Percentiles rank a stretch among this genome's conserved stretches.
Evolutionary conservation across 306 rosid genomes (phyloP).

Genomic region (Lathyrus aphaca): DNA sequence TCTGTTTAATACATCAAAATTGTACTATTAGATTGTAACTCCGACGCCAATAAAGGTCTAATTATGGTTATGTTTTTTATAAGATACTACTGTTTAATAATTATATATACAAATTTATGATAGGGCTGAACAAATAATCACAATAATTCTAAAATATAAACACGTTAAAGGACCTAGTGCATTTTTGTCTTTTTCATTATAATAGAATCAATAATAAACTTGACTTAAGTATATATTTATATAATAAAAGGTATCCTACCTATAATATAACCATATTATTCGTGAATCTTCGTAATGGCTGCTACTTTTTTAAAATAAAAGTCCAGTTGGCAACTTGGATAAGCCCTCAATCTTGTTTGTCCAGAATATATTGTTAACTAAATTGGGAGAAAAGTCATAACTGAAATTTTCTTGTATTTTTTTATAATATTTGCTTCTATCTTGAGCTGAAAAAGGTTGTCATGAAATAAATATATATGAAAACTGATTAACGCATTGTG

Average conservation of each 20-base stretch:
- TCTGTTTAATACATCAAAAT: too few relatives aligned
- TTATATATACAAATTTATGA: too few relatives aligned
- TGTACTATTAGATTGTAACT: too few relatives aligned
- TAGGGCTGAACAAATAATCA: too few relatives aligned
- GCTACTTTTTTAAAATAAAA: background rate
- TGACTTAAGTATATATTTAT: background rate
- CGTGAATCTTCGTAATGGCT: slow-evolving; percentile 14
- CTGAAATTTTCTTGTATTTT: background rate
- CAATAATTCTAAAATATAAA: too few relatives aligned
- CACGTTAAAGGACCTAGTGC: too few relatives aligned
- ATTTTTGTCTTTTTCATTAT: too few relatives aligned
- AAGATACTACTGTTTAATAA: too few relatives aligned
- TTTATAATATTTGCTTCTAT: background rate
- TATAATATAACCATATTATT: background rate
- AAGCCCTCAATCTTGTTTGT: slow-evolving; percentile 21
- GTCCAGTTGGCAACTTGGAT: slow-evolving; percentile 35
- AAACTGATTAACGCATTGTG: background rate
- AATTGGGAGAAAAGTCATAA: slow-evolving; percentile 1
- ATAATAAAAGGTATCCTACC: background rate
- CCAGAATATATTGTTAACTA: slow-evolving; percentile 33
- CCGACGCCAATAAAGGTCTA: too few relatives aligned
- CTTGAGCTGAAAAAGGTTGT: background rate
- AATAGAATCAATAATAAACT: too few relatives aligned
- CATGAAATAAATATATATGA: background rate
- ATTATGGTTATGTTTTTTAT: too few relatives aligned